Conservation (phyloP, 1,139 yeast species). For the Debaryomyces subglobosus region DNA sequence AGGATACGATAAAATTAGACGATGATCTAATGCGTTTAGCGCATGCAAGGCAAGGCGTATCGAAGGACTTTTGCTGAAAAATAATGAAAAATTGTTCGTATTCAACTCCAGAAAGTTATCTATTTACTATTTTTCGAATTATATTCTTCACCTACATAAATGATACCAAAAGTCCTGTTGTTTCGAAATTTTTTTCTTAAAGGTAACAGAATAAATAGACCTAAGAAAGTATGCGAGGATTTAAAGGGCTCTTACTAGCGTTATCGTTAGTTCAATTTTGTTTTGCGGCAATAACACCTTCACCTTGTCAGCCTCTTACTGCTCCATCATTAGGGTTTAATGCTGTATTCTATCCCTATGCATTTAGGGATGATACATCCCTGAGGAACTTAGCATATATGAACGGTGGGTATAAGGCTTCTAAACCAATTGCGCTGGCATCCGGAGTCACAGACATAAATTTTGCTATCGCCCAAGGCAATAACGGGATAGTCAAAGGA, state of each 20-base stretch:
- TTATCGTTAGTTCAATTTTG: neutral
- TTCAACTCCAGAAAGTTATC: neutral
- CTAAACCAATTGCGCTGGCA: neutral
- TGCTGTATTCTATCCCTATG: neutral
- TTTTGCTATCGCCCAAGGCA: neutral
- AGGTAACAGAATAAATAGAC: neutral
- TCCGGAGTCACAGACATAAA: neutral
- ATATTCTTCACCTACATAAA: neutral
- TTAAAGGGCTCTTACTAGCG: neutral
- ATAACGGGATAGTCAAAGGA: neutral
- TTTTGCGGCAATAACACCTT: neutral
- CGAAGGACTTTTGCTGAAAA: neutral
- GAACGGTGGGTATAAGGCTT: slow-evolving; percentile 1
- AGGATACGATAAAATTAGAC: neutral
- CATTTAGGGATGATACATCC: neutral
- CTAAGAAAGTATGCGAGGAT: neutral
- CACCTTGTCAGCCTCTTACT: slow-evolving; percentile 1
- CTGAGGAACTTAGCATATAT: neutral
- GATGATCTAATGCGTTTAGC: neutral
- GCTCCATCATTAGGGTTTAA: slow-evolving; percentile 1
- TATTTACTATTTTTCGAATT: neutral
- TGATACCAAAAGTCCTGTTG: neutral
- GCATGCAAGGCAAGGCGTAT: neutral
- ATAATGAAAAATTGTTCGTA: neutral
- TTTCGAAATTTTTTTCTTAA: neutral